These are phyloP conservation scores for Zygnema cylindricum DNA, from an alignment of 139 green algal species.

Conservation along the genomic window DNA sequence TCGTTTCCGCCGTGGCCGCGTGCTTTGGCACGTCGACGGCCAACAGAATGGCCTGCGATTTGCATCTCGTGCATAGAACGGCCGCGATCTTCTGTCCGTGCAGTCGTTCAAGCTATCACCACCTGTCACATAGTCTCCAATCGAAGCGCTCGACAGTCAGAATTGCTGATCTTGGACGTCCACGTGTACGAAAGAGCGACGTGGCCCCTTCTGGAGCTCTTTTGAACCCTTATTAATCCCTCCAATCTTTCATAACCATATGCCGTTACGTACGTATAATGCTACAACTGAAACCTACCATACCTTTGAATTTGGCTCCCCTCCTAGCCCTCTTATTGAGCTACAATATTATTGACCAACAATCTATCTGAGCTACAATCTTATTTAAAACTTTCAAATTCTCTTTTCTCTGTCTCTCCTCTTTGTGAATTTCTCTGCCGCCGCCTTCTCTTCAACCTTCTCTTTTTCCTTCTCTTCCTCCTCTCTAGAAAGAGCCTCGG, in stretches of 20 bases:
- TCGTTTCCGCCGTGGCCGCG: not conserved
- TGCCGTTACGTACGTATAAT: too few relatives aligned
- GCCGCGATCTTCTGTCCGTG: too few relatives aligned
- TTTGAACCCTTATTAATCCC: not conserved
- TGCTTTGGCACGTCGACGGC: not conserved
- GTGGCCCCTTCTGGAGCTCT: not conserved
- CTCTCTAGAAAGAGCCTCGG: too few relatives aligned
- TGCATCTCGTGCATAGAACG: not conserved
- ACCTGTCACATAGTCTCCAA: not conserved
- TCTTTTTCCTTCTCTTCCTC: too few relatives aligned
- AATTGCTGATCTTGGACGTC: not conserved
- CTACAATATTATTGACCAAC: too few relatives aligned
- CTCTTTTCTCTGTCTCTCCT: too few relatives aligned
- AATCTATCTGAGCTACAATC: too few relatives aligned
- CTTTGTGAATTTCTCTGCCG: too few relatives aligned
- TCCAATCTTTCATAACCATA: too few relatives aligned
- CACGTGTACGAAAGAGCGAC: not conserved
- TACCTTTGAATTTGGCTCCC: not conserved
- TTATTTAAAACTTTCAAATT: too few relatives aligned
- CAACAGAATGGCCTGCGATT: not conserved
- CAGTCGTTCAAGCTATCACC: too few relatives aligned
- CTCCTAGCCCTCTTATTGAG: not conserved
- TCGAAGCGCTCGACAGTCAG: not conserved
- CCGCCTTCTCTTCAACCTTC: too few relatives aligned
- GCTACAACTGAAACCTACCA: not conserved